Conservation (phyloP, 163 green algal species). For the Chlamydomonas reinhardtii region DNA sequence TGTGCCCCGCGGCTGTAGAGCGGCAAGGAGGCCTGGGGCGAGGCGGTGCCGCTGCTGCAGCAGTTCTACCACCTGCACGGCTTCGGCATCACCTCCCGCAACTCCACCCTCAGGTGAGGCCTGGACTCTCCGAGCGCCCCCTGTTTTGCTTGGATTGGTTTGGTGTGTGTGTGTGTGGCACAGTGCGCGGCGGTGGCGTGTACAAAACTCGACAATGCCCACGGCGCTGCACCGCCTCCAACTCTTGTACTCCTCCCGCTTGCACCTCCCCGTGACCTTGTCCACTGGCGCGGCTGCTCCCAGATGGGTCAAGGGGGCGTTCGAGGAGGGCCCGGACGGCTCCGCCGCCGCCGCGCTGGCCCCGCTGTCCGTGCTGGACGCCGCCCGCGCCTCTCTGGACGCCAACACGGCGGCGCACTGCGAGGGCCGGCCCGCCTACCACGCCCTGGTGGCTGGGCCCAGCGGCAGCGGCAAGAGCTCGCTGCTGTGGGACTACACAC, state of each 20-base stretch:
- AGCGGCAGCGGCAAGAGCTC: conserved; percentile 67
- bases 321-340: conserved; percentile 64
- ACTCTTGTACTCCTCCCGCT: no score
- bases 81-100: conserved; percentile 71
- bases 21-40: conserved; percentile 32
- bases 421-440: conserved; percentile 56
- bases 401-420: conserved; percentile 65
- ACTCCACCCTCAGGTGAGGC: conserved; percentile 60
- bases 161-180: no score
- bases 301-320: conserved; percentile 75
- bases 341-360: conserved; percentile 6
- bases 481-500: conserved; percentile 70
- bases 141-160: no score
- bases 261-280: no score
- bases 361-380: conserved; percentile 33
- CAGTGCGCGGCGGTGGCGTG: no score
- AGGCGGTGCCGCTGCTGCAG: conserved; percentile 56
- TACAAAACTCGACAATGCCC: no score
- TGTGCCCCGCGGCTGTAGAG: background rate
- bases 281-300: no score
- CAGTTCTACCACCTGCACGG: conserved; percentile 69
- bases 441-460: conserved; percentile 64
- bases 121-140: no score
- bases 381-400: conserved; percentile 29
- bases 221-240: no score